phyloP scores from a whole-genome alignment of 139 green algal genomes.

The Desmodesmus armatus region DNA sequence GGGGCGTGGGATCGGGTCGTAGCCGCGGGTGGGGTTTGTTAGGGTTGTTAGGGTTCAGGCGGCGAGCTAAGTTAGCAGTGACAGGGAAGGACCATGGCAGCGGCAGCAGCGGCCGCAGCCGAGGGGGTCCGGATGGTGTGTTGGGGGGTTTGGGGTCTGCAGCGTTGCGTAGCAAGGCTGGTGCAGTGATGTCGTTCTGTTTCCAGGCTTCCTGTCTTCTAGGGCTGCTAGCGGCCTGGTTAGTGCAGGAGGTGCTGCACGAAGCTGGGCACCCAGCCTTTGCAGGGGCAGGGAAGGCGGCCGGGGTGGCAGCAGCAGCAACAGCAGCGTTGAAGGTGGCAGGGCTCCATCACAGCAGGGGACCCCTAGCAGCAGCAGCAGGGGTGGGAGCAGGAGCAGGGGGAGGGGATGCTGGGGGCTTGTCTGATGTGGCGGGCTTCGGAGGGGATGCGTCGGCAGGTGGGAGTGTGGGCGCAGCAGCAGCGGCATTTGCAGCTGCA shows the following conservation, averaged over 20 bases:
- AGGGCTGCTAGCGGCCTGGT: conserved; percentile 61
- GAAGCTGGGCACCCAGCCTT: not conserved
- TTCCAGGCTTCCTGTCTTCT: conserved; percentile 76
- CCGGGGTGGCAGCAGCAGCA: not conserved
- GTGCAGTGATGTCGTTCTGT: conserved; percentile 73
- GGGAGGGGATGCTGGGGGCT: not conserved
- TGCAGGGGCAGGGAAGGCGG: not conserved
- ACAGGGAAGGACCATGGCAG: too few relatives aligned
- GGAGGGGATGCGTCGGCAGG: too few relatives aligned
- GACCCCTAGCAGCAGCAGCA: not conserved
- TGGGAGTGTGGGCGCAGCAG: not conserved
- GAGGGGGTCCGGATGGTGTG: too few relatives aligned
- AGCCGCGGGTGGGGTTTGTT: too few relatives aligned
- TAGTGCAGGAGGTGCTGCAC: conserved; percentile 45
- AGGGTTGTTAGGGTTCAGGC: too few relatives aligned
- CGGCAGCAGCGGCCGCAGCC: too few relatives aligned
- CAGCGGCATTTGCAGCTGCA: not conserved
- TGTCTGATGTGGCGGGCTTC: too few relatives aligned
- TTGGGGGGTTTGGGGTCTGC: too few relatives aligned
- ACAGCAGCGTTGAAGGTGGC: not conserved
- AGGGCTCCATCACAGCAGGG: not conserved
- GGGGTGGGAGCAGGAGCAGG: not conserved
- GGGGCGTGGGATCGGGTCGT: too few relatives aligned
- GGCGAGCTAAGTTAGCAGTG: too few relatives aligned
- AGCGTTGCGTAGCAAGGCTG: conserved; percentile 68